Evolutionary conservation across 441 rosid genomes (phyloP).

Genomic region (Capsella rubella): DNA sequence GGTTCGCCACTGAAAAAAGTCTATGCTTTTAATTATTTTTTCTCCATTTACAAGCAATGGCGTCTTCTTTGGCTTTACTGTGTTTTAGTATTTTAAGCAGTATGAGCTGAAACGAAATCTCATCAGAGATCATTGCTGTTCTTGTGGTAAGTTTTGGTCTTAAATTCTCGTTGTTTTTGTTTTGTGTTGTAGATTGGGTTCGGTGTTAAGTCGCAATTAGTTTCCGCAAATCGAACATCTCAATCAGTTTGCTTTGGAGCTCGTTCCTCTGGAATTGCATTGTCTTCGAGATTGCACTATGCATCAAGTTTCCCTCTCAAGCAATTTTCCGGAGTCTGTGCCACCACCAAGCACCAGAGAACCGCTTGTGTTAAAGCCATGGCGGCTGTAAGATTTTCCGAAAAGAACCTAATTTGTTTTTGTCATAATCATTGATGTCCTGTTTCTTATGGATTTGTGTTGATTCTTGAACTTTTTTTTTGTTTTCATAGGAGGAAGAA

Average conservation of each 20-base stretch:
- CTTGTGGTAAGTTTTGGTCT: not conserved
- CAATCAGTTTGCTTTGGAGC: conserved; percentile 42
- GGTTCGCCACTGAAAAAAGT: conserved; percentile 45
- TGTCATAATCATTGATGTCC: not conserved
- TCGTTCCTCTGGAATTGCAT: conserved; percentile 44
- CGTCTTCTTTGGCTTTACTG: not conserved
- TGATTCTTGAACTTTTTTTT: conserved; percentile 27
- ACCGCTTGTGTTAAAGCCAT: conserved; percentile 57
- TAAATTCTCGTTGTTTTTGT: not conserved
- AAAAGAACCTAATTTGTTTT: not conserved
- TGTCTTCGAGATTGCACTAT: conserved; percentile 59
- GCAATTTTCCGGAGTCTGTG: conserved; percentile 48
- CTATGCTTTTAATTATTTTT: not conserved
- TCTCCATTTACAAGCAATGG: not conserved
- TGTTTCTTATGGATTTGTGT: conserved; percentile 15
- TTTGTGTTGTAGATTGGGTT: conserved; percentile 35
- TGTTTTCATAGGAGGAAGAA: conserved; percentile 61
- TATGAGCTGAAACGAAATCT: not conserved
- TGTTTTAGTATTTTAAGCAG: not conserved
- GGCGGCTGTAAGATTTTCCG: conserved; percentile 52
- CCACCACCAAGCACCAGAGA: conserved; percentile 48
- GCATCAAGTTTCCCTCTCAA: conserved; percentile 50
- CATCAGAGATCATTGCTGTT: not conserved
- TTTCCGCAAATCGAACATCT: conserved; percentile 31
- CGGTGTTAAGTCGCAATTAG: conserved; percentile 40